Evolutionary conservation across 208 protist genomes (phyloP).

Genomic region (Jaenimonas drosophilae): DNA sequence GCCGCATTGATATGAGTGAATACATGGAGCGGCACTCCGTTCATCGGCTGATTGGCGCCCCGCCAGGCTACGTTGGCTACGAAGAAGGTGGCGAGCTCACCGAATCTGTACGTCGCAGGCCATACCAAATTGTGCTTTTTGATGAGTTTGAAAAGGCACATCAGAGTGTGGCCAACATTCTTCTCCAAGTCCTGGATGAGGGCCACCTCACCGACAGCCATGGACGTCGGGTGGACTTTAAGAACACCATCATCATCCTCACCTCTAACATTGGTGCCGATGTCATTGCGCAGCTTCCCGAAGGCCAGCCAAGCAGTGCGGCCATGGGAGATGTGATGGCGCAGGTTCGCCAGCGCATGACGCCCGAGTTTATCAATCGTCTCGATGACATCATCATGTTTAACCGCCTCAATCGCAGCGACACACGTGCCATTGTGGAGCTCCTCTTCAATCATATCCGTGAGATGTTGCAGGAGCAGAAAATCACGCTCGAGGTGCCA

Average conservation of each 20-base stretch:
- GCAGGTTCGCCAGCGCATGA: conserved; percentile 83
- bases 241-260: conserved; percentile 97
- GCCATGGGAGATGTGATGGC: conserved; percentile 79
- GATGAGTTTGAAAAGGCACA: conserved; percentile 99
- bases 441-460: conserved; percentile 78
- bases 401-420: conserved; percentile 69
- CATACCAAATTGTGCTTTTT: conserved; percentile 97
- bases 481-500: conserved; percentile 69
- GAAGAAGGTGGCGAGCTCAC: conserved; percentile 98
- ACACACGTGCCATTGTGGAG: conserved; percentile 88
- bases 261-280: conserved; percentile 95
- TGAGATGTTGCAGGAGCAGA: conserved; percentile 71
- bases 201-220: conserved; percentile 96
- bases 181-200: conserved; percentile 98
- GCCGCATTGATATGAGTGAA: conserved; percentile 98
- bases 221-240: conserved; percentile 96
- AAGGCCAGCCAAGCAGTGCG: conserved; percentile 31
- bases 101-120: conserved; percentile 95
- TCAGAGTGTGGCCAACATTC: conserved; percentile 93
- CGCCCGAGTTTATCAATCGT: conserved; percentile 98
- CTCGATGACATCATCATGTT: conserved; percentile 98
- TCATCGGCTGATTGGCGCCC: conserved; percentile 95
- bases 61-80: conserved; percentile 98
- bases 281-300: conserved; percentile 61
- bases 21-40: conserved; percentile 97